phyloP scores from a whole-genome alignment of 2,329 filamentous ascomycete species.

The Phialophora chinensis region DNA sequence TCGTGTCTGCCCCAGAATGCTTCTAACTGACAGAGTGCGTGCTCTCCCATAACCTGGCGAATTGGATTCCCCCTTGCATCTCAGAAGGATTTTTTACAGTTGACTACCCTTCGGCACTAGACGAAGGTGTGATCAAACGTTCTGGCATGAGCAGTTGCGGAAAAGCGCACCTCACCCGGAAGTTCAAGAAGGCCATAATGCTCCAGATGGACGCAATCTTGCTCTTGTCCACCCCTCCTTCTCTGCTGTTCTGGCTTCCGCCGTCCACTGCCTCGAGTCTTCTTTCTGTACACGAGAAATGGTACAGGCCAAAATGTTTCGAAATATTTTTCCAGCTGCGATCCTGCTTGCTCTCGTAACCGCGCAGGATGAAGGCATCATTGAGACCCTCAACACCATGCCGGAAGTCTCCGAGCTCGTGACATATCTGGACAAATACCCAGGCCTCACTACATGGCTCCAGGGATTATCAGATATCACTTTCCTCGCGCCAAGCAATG shows the following conservation, averaged over 20 bases:
- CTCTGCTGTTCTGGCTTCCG: background rate
- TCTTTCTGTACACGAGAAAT: background rate
- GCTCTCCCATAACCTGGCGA: slow-evolving; percentile 4
- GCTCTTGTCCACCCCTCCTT: background rate
- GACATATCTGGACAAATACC: slow-evolving; percentile 17
- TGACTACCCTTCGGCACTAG: slow-evolving; percentile 1
- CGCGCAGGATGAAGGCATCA: slow-evolving; percentile 19
- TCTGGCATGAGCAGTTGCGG: slow-evolving; percentile 13
- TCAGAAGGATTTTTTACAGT: slow-evolving; percentile 4
- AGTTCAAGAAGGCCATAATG: slow-evolving; percentile 1
- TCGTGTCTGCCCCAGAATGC: background rate
- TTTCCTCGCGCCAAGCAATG: slow-evolving; percentile 63
- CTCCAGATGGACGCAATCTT: slow-evolving; percentile 1
- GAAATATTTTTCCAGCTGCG: background rate
- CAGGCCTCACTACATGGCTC: slow-evolving; percentile 40
- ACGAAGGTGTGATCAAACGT: slow-evolving; percentile 7
- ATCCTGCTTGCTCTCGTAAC: slow-evolving; percentile 9
- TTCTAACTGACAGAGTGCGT: background rate
- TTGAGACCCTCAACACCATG: slow-evolving; percentile 23
- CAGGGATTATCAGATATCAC: slow-evolving; percentile 58
- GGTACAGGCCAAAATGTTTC: slow-evolving; percentile 6
- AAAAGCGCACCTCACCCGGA: background rate
- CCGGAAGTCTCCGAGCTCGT: slow-evolving; percentile 34
- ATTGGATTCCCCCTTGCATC: background rate
- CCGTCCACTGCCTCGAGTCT: background rate